A percentile compares a stretch with the other conserved stretches of the same genome.
Evolutionary conservation across 192 early-diverging fungal genomes (phyloP).

Genomic region (Backusella macrospora): DNA sequence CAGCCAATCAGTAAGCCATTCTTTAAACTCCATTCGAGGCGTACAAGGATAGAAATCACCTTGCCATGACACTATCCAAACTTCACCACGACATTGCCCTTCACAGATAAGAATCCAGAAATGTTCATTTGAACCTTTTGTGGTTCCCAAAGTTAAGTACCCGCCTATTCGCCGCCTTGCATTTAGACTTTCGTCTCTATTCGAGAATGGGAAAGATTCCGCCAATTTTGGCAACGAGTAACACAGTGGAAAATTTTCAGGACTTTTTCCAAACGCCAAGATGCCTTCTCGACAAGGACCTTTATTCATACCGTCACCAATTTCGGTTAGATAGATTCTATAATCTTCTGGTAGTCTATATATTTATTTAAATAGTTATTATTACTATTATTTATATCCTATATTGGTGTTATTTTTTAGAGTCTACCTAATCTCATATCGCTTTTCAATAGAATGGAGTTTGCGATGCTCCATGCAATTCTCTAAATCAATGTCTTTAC

Average conservation of each 20-base stretch:
- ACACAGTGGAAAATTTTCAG: not conserved
- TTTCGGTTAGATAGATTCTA: not conserved
- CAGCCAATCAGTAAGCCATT: slow-evolving; percentile 4
- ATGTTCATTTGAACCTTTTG: slow-evolving; percentile 10
- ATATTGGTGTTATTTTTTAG: not conserved
- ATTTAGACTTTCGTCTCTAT: not conserved
- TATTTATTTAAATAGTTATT: not conserved
- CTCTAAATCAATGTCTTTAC: slow-evolving; percentile 10
- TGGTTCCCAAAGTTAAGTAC: slow-evolving; percentile 3
- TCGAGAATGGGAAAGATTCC: not conserved
- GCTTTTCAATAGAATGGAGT: not conserved
- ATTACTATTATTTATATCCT: not conserved
- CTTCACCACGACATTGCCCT: slow-evolving; percentile 1
- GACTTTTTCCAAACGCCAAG: not conserved
- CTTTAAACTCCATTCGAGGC: not conserved
- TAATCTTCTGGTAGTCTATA: slow-evolving; percentile 16
- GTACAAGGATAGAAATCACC: not conserved
- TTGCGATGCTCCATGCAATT: slow-evolving; percentile 6
- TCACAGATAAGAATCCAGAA: slow-evolving; percentile 17
- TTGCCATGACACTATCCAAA: not conserved
- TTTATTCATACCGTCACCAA: slow-evolving; percentile 12
- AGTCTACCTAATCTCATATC: slow-evolving; percentile 10
- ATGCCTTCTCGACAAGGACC: slow-evolving; percentile 13
- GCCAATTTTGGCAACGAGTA: not conserved
- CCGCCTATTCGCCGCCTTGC: not conserved